phyloP scores from a whole-genome alignment of 2,329 filamentous ascomycete species.

The Xylaria hypoxylon region DNA sequence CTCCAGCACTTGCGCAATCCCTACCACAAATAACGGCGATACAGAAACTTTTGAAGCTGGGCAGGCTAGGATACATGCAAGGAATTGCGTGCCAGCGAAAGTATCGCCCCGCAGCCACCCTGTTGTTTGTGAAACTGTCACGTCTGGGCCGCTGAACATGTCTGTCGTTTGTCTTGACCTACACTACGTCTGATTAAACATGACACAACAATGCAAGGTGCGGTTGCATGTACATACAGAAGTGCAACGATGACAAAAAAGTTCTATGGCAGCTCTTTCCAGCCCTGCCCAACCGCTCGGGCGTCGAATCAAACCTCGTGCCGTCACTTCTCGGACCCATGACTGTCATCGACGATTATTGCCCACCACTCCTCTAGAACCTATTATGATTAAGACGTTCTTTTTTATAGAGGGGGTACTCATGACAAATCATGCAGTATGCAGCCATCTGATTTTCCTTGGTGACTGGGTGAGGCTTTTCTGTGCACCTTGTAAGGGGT shows the following conservation, averaged over 20 bases:
- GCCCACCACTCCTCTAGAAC: not conserved
- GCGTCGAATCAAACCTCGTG: conserved; percentile 19
- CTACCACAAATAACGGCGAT: conserved; percentile 28
- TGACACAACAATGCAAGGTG: conserved; percentile 1
- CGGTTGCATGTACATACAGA: conserved; percentile 18
- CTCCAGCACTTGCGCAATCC: conserved; percentile 1
- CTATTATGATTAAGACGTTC: not conserved
- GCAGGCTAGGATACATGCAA: conserved; percentile 1
- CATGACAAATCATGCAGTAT: not conserved
- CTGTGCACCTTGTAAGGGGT: not conserved
- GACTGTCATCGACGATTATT: not conserved
- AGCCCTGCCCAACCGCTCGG: conserved; percentile 29
- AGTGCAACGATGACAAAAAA: not conserved
- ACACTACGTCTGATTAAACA: conserved; percentile 6
- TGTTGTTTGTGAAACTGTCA: conserved; percentile 5
- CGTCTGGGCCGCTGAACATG: conserved; percentile 14
- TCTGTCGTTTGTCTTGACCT: conserved; percentile 25
- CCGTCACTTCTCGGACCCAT: not conserved
- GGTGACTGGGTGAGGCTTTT: conserved; percentile 4
- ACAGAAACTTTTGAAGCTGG: conserved; percentile 17
- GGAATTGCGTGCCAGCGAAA: conserved; percentile 1
- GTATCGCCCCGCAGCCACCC: conserved; percentile 7
- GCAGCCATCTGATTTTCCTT: not conserved
- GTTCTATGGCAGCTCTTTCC: not conserved
- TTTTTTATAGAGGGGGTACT: not conserved